Evolutionary conservation across 2,329 filamentous ascomycete species (phyloP).

Genomic region (Stachybotrys elegans): DNA sequence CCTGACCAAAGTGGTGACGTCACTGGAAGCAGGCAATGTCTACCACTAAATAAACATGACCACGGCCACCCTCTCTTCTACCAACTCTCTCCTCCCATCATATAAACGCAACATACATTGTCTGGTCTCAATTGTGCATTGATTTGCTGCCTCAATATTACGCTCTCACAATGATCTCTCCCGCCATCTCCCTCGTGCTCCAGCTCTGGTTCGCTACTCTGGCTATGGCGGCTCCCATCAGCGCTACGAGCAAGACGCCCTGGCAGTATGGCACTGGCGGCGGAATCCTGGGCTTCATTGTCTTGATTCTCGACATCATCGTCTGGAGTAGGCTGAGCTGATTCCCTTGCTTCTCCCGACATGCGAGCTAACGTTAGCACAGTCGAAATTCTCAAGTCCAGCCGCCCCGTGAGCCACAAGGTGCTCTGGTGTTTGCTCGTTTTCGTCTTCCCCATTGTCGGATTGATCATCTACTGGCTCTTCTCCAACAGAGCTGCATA

Average conservation of each 20-base stretch:
- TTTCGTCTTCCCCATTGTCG: slow-evolving; percentile 59
- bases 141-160: too few relatives aligned
- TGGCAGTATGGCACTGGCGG: slow-evolving; percentile 59
- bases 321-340: slow-evolving; percentile 48
- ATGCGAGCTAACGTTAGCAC: slow-evolving; percentile 9
- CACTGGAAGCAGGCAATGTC: too few relatives aligned
- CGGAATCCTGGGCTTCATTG: slow-evolving; percentile 55
- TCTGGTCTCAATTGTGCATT: too few relatives aligned
- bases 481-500: slow-evolving; percentile 58
- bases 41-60: too few relatives aligned
- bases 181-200: slow-evolving; percentile 13
- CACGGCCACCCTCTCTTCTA: too few relatives aligned
- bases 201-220: slow-evolving; percentile 41
- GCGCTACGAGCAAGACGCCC: slow-evolving; percentile 32
- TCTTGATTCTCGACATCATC: slow-evolving; percentile 57
- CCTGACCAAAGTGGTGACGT: too few relatives aligned
- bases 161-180: slow-evolving; percentile 11
- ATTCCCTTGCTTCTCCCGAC: background rate
- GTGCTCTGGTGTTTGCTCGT: slow-evolving; percentile 58
- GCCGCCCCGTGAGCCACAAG: slow-evolving; percentile 52
- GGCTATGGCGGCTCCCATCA: slow-evolving; percentile 41
- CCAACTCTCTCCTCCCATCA: too few relatives aligned
- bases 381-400: slow-evolving; percentile 63
- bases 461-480: slow-evolving; percentile 58
- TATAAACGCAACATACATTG: too few relatives aligned